Evolutionary conservation across 306 rosid species (phyloP).

Genomic region (Argentina anserina): DNA sequence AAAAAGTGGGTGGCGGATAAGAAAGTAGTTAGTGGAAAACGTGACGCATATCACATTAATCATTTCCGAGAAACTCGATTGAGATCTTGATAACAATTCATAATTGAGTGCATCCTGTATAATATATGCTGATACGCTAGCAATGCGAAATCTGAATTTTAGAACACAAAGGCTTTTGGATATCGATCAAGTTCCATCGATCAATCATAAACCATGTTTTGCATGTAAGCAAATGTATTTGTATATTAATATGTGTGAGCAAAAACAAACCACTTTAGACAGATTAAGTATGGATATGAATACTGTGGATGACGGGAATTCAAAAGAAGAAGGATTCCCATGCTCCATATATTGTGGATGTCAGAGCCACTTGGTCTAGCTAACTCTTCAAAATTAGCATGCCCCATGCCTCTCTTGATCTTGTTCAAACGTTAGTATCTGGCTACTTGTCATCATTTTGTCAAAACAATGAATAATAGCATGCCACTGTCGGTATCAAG

Average conservation of each 20-base stretch:
- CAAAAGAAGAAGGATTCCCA: not conserved
- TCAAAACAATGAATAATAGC: too few species aligned
- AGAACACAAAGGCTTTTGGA: not conserved
- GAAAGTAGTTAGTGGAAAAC: not conserved
- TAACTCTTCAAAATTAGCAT: not conserved
- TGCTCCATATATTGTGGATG: constrained; percentile 8
- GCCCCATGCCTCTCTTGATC: not conserved
- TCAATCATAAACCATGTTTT: not conserved
- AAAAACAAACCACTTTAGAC: too few species aligned
- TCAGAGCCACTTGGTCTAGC: not conserved
- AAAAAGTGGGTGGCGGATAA: not conserved
- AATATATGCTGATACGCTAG: not conserved
- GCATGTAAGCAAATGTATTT: not conserved
- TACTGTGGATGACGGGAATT: not conserved
- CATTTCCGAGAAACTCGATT: not conserved
- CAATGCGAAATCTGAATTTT: not conserved
- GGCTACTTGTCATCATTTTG: not conserved
- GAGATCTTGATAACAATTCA: not conserved
- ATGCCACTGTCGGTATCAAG: too few species aligned
- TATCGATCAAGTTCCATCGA: too few species aligned
- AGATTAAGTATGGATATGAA: not conserved
- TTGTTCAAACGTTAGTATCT: not conserved
- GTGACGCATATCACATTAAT: not conserved
- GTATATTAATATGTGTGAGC: not conserved
- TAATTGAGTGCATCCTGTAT: not conserved